A percentile compares a stretch with the other conserved stretches of the same genome.
phyloP scores from a whole-genome alignment of 768 basidiomycete genomes.

The Trametes meyenii region DNA sequence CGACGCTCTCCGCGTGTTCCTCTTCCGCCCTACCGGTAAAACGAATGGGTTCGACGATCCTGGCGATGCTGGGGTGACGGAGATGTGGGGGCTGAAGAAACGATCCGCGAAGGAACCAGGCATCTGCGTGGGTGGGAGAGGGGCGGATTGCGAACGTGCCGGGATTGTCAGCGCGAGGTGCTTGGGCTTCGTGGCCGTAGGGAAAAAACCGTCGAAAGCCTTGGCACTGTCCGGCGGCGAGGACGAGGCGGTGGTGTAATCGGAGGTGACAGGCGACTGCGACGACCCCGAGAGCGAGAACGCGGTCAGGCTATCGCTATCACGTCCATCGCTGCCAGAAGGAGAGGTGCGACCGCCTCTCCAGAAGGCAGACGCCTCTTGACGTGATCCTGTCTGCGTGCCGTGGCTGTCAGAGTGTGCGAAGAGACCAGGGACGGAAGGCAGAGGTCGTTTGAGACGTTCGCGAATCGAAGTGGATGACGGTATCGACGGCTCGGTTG shows the following conservation, averaged over 20 bases:
- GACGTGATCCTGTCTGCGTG: not conserved
- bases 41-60: not conserved
- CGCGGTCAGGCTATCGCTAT: slow-evolving; percentile 15
- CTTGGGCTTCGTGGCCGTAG: not conserved
- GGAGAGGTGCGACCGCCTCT: slow-evolving; percentile 8
- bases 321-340: slow-evolving; percentile 13
- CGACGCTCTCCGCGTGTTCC: slow-evolving; percentile 10
- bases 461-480: slow-evolving; percentile 4
- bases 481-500: not conserved
- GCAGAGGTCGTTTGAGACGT: slow-evolving; percentile 15
- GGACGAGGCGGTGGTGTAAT: slow-evolving; percentile 6
- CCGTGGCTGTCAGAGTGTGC: not conserved
- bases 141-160: slow-evolving; percentile 12
- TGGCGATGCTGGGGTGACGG: slow-evolving; percentile 24
- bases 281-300: slow-evolving; percentile 3
- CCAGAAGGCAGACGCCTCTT: not conserved
- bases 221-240: slow-evolving; percentile 9
- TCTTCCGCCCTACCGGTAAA: not conserved
- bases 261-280: slow-evolving; percentile 11
- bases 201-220: not conserved
- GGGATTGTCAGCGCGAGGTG: slow-evolving; percentile 16
- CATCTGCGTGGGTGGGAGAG: slow-evolving; percentile 5
- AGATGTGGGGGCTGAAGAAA: slow-evolving; percentile 15
- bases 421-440: slow-evolving; percentile 18
- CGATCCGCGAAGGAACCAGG: not conserved